A percentile compares a stretch with the other conserved stretches of the same genome.
These are phyloP conservation scores for Nicotiana obtusifolia DNA, from an alignment of 257 asterid genomes.

Conservation along the genomic window DNA sequence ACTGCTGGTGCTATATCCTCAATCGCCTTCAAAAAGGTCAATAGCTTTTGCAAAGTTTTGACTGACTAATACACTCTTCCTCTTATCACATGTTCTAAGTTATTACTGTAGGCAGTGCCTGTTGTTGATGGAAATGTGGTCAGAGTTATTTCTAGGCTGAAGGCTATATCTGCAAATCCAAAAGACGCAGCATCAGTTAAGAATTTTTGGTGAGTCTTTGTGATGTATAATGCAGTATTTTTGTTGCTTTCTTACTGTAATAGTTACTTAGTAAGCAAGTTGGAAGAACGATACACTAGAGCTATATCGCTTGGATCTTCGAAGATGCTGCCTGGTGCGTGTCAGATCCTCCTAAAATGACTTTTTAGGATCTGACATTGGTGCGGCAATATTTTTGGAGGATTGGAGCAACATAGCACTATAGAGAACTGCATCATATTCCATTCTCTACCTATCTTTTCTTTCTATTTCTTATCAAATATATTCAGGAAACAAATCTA, in stretches of 20 bases:
- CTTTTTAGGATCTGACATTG: too few relatives aligned
- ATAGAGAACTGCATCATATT: not conserved
- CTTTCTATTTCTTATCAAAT: not conserved
- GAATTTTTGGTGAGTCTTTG: conserved; percentile 62
- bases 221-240: not conserved
- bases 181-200: conserved; percentile 57
- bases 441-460: not conserved
- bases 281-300: not conserved
- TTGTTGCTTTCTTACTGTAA: not conserved
- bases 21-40: conserved; percentile 85
- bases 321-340: too few relatives aligned
- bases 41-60: conserved; percentile 10
- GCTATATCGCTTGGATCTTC: too few relatives aligned
- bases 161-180: conserved; percentile 85
- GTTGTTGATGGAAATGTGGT: conserved; percentile 96
- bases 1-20: conserved; percentile 99
- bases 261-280: not conserved
- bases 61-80: not conserved
- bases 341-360: too few relatives aligned
- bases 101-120: conserved; percentile 66
- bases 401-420: too few relatives aligned
- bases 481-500: not conserved
- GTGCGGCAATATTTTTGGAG: too few relatives aligned
- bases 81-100: conserved; percentile 12
- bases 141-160: conserved; percentile 80